Evolutionary conservation across 305 asterid species (phyloP), one percentile per base, ranked within the genome.

Genomic region (Monarda citriodora): DNA sequence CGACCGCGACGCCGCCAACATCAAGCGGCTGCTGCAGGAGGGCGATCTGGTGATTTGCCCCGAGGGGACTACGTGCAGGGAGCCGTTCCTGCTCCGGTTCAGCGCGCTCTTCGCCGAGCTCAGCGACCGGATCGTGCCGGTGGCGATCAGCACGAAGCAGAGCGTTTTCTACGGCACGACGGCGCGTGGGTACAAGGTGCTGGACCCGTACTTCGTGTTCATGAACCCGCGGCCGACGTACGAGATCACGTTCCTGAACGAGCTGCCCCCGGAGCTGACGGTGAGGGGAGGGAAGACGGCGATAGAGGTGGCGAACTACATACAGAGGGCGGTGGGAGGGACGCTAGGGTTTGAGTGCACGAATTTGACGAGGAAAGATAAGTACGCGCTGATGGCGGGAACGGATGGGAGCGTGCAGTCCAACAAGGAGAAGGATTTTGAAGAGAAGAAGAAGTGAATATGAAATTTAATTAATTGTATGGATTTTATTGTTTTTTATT

Each of bases 211-310:
- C 67, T 92, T 92, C 40, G 97, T 89, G 38, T 92, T 81, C 78
- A 92, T 92, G 98, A 92, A 92, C 68, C 98, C 97, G 0, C 63
- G 96, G 40, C 98, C 98, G 0, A 82, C 89, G 5, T 92, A 81
- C 14, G 98, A 92, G 68, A 80, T 92, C 63, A 87, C 95, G 17
- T 92, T 89, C 59, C 45, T 89, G 73, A 77, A 87, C 51, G 86
- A 76, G 53, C 53, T 92, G 71, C 96, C 96, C 1, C 47, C 42
- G 15, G 96, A 89, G 44, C 63, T 81, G 10, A 79, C 83, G 6
- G 80, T 89, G 34, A 62, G 52, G 1, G 94, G 91, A 2, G 96
- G 98, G 1, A 89, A 78, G 67, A 72, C 97, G 3, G 69, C 95
- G 0, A 78, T 92, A 36, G 98, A 92, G 65, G 96, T 92, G 22